A percentile compares a stretch with the other conserved stretches of the same genome.
phyloP scores from a whole-genome alignment of 192 early-diverging fungal species.

The Gaertneriomyces semiglobifer region DNA sequence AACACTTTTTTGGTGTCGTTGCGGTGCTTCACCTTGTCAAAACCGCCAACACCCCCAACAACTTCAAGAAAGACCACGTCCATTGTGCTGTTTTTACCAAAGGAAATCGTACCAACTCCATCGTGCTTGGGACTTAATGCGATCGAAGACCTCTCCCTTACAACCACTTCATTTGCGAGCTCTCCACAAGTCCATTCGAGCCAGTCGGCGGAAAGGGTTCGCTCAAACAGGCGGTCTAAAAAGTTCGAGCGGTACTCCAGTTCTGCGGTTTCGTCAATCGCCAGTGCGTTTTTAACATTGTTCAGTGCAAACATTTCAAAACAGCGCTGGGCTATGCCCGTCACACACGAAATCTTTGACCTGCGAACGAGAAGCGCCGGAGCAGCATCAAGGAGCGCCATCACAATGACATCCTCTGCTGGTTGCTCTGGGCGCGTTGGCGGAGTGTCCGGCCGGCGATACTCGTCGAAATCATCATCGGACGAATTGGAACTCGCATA shows the following conservation, averaged over 20 bases:
- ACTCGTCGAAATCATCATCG: not conserved
- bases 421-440: not conserved
- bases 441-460: not conserved
- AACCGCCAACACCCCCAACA: not conserved
- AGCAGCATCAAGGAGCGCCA: not conserved
- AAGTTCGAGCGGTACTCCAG: not conserved
- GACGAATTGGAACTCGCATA: not conserved
- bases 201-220: not conserved
- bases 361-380: not conserved
- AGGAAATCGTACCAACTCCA: not conserved
- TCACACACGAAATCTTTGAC: constrained; percentile 4
- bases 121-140: constrained; percentile 1
- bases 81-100: not conserved
- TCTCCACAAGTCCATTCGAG: constrained; percentile 1
- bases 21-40: constrained; percentile 5
- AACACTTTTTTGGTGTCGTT: constrained; percentile 4
- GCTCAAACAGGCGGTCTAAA: constrained; percentile 1
- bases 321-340: not conserved
- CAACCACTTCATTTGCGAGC: not conserved
- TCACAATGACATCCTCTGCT: not conserved
- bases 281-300: not conserved
- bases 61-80: not conserved
- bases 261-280: not conserved
- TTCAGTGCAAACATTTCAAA: not conserved
- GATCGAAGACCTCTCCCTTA: not conserved